Conservation (phyloP, 176 grass and related monocot genomes). For the maize (Zea mays) region Zm-B73-REFERENCE-NAM-5.0 NC_050096.1:8857501-8858000, state of each 20-base stretch:
- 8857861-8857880: neutral
- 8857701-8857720: slow-evolving; percentile 2
- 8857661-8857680: neutral
- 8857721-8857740: neutral
- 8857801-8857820: neutral
- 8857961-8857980: slow-evolving; percentile 4
- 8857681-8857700: neutral
- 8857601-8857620: neutral
- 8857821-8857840: neutral
- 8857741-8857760: slow-evolving; percentile 8
- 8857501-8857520: neutral
- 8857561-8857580: slow-evolving; percentile 1
- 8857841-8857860: neutral
- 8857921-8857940: neutral
- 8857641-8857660: neutral
- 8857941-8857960: neutral
- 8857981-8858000: neutral
- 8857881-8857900: neutral
- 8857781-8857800: neutral
- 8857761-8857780: no score
- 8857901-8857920: neutral
- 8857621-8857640: neutral
- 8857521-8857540: neutral
- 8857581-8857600: no score
- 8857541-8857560: neutral